phyloP scores from a whole-genome alignment of 352 stramenopile genomes.

The Thraustotheca clavata region DNA sequence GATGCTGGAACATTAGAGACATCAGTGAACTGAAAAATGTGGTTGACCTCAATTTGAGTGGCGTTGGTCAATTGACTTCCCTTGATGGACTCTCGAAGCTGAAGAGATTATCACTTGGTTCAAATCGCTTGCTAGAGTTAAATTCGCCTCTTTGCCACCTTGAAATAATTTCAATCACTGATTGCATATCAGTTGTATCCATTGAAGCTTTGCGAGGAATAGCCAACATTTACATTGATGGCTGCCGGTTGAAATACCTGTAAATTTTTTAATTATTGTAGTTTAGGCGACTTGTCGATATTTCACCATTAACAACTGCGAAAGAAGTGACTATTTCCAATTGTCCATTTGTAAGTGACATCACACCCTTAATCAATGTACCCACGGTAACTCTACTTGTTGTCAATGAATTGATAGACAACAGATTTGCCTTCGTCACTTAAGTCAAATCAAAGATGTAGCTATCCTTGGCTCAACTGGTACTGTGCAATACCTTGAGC shows the following conservation, averaged over 20 bases:
- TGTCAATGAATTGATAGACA: neutral
- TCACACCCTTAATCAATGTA: neutral
- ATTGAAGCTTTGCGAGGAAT: neutral
- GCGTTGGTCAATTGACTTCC: conserved; percentile 5
- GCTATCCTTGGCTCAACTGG: neutral
- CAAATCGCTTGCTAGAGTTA: neutral
- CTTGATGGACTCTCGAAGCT: neutral
- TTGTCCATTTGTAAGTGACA: neutral
- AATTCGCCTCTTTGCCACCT: neutral
- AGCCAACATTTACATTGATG: conserved; percentile 11
- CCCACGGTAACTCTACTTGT: neutral
- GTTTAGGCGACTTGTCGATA: neutral
- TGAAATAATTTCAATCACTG: neutral
- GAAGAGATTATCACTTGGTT: neutral
- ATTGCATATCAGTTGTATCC: conserved; percentile 14
- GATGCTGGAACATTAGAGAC: conserved; percentile 17
- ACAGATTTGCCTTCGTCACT: neutral
- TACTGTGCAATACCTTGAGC: neutral
- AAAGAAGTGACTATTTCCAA: neutral
- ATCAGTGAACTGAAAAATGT: neutral
- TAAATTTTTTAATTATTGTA: neutral
- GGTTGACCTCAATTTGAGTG: neutral
- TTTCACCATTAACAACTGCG: neutral
- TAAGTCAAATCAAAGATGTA: neutral
- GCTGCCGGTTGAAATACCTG: neutral